Percentiles rank a stretch among this genome's conserved stretches.
These are phyloP conservation scores for Rhizopogon salebrosus DNA, from an alignment of 768 basidiomycete genomes.

Conservation along the genomic window DNA sequence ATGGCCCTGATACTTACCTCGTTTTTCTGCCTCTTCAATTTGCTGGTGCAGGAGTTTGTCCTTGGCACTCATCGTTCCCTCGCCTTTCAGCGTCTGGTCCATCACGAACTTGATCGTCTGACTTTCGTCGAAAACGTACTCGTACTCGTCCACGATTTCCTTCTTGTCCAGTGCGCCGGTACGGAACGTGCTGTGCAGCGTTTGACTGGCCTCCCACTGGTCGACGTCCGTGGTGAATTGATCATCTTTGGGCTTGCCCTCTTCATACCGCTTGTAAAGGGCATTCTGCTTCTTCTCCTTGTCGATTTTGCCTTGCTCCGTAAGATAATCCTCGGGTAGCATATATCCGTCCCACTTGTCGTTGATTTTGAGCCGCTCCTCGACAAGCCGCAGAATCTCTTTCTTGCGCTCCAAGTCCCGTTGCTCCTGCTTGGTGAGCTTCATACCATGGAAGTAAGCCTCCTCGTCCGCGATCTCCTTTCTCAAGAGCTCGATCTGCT, in stretches of 20 bases:
- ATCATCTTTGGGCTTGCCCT: constrained; percentile 86
- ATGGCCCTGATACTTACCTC: constrained; percentile 49
- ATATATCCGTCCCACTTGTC: constrained; percentile 96
- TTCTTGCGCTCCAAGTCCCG: constrained; percentile 87
- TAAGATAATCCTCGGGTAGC: constrained; percentile 96
- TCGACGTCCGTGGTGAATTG: constrained; percentile 96
- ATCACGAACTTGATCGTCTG: constrained; percentile 95
- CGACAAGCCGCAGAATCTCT: constrained; percentile 84
- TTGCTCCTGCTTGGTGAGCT: constrained; percentile 77
- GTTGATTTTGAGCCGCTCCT: constrained; percentile 90
- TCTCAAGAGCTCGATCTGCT: constrained; percentile 89
- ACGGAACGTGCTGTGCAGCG: constrained; percentile 82
- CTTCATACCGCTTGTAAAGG: constrained; percentile 91
- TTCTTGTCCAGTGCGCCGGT: constrained; percentile 89
- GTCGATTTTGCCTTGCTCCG: constrained; percentile 97
- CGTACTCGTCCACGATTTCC: constrained; percentile 80
- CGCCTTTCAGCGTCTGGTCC: constrained; percentile 69
- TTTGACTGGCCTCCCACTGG: constrained; percentile 95
- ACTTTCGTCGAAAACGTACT: constrained; percentile 97
- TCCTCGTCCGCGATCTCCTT: constrained; percentile 95
- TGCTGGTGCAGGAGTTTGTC: constrained; percentile 82
- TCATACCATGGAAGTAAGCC: constrained; percentile 86
- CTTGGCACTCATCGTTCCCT: constrained; percentile 69
- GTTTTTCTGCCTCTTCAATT: constrained; percentile 87
- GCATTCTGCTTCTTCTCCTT: constrained; percentile 92